Evolutionary conservation across 805 yeast species (phyloP), one percentile per base, ranked within the genome.

Genomic region (Yarrowia sp.): DNA sequence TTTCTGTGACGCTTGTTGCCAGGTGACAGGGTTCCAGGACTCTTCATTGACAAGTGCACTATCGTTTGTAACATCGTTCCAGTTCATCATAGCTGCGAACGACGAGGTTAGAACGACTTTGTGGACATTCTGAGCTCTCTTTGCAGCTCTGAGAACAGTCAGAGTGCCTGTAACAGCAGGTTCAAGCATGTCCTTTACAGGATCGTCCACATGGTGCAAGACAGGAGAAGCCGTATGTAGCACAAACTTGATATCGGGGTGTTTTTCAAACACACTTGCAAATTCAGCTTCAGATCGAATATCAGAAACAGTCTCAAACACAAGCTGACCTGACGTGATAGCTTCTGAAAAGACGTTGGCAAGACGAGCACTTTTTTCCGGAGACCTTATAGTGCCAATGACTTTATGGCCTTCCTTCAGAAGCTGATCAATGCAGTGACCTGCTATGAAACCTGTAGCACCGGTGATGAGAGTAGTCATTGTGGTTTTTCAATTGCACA

Each of bases 131-230:
- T 31, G 41, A 14, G 42, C 77, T 0, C 78, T 77, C 14, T 70
- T 66, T 51, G 78, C 74, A 0, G 83, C 79, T 15, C 69, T 66
- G 57, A 83, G 74, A n/a, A 81, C 79, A 68, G 76, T 77, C 35
- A 72, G 68, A 22, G 84, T 81, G 32, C 85, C 85, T 15, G 76
- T 71, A 28, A 82, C 72, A 3, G 86, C 84, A 3, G 86, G 85
- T 14, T 66, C 70, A 44, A 81, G 71, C 50, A 80, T 72, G n/a
- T 78, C 80, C 57, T 70, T 78, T 60, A 77, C 80, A 17, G 77
- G 72, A 66, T 80, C 78, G 5, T 73, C 73, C 22, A 68, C 69
- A 22, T 67, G 50, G 65, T 67, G 70, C 38, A 71, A 68, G 67
- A 77, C 72, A 6, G 81, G 80, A 43, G 80, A 75, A 18, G 81